A percentile compares a stretch with the other conserved stretches of the same genome.
phyloP scores from a whole-genome alignment of 176 grass and related monocot species.

The Paspalum vaginatum region DNA sequence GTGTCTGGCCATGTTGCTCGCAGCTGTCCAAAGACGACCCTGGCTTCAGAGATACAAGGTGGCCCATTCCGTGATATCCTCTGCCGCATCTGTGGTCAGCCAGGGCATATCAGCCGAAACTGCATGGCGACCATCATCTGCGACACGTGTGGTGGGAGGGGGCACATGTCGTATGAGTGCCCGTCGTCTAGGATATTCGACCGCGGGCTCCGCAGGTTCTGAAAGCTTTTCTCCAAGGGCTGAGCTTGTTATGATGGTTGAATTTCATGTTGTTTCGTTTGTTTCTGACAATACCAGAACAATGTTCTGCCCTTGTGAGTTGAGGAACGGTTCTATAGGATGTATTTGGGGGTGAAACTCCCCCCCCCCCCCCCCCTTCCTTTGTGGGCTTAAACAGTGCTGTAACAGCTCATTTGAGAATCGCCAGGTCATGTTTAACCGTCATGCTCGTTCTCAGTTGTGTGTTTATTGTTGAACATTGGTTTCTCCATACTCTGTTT shows the following conservation, averaged over 20 bases:
- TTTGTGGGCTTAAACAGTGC: conserved; percentile 13
- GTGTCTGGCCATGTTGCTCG: conserved; percentile 80
- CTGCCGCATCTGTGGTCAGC: conserved; percentile 71
- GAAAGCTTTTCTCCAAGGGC: conserved; percentile 26
- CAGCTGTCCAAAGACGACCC: conserved; percentile 69
- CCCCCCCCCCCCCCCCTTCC: too few species aligned
- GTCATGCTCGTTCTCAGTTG: neutral
- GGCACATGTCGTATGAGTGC: conserved; percentile 83
- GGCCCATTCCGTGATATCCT: conserved; percentile 57
- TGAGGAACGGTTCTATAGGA: conserved; percentile 37
- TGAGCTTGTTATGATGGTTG: conserved; percentile 36
- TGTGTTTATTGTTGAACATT: too few species aligned
- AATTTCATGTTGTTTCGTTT: conserved; percentile 16
- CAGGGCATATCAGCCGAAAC: conserved; percentile 74
- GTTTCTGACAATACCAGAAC: conserved; percentile 25
- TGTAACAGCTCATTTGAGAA: conserved; percentile 22
- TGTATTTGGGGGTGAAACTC: conserved; percentile 28
- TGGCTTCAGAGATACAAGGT: conserved; percentile 63
- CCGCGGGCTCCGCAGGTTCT: conserved; percentile 63
- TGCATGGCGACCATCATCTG: conserved; percentile 74
- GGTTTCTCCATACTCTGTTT: neutral
- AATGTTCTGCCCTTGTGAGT: conserved; percentile 16
- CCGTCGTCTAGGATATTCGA: conserved; percentile 70
- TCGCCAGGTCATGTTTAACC: conserved; percentile 6
- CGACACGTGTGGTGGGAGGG: conserved; percentile 84